phyloP scores from a whole-genome alignment of 2,329 filamentous ascomycete genomes.

The Penicillium polonicum region DNA sequence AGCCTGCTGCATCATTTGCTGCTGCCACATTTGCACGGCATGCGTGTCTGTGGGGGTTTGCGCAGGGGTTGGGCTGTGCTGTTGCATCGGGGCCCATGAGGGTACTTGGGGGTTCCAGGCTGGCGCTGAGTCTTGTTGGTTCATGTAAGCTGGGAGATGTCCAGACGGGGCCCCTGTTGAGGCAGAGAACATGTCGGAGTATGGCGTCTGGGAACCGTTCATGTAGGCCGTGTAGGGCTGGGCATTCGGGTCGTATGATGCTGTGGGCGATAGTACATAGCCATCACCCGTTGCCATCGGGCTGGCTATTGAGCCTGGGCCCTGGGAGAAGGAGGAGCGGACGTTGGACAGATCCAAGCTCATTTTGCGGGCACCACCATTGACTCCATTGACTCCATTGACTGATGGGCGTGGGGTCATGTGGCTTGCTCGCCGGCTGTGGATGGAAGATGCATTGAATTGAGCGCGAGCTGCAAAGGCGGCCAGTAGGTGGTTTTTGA shows the following conservation, averaged over 20 bases:
- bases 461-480: slow-evolving; percentile 30
- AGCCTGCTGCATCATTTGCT: slow-evolving; percentile 29
- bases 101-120: slow-evolving; percentile 18
- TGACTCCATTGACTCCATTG: slow-evolving; percentile 27
- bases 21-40: slow-evolving; percentile 29
- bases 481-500: slow-evolving; percentile 38
- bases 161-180: slow-evolving; percentile 16
- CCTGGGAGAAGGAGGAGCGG: slow-evolving; percentile 29
- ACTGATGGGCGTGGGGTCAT: slow-evolving; percentile 29
- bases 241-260: slow-evolving; percentile 21
- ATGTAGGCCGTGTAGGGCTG: slow-evolving; percentile 27
- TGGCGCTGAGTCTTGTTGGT: slow-evolving; percentile 17
- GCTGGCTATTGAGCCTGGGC: slow-evolving; percentile 26
- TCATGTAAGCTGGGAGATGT: slow-evolving; percentile 32
- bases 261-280: slow-evolving; percentile 29
- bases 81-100: slow-evolving; percentile 23
- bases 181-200: slow-evolving; percentile 21
- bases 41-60: slow-evolving; percentile 24
- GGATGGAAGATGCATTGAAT: slow-evolving; percentile 23
- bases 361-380: slow-evolving; percentile 34
- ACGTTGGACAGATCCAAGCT: slow-evolving; percentile 36
- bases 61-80: slow-evolving; percentile 22
- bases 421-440: slow-evolving; percentile 28
- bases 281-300: slow-evolving; percentile 24
- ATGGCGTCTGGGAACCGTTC: slow-evolving; percentile 19